Evolutionary conservation across 495 filamentous ascomycete genomes (phyloP).

Genomic region (Aspergillus homomorphus): DNA sequence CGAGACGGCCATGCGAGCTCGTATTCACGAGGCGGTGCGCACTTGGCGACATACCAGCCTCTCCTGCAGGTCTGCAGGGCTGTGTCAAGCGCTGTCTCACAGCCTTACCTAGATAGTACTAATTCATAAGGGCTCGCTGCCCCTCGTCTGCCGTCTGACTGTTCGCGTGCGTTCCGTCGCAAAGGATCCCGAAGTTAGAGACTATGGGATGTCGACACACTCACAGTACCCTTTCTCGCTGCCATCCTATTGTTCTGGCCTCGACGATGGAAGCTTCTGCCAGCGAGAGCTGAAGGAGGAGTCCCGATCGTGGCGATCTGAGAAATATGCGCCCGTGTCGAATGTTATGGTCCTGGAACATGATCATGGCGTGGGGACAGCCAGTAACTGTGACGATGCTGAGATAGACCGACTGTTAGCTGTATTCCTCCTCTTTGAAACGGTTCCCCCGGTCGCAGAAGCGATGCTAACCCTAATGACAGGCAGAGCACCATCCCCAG

Average conservation of each 20-base stretch:
- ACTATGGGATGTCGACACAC: not conserved
- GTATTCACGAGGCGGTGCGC: not conserved
- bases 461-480: not conserved
- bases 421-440: not conserved
- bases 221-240: slow-evolving; percentile 6
- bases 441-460: not conserved
- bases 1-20: not conserved
- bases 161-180: no score
- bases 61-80: not conserved
- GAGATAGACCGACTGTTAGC: slow-evolving; percentile 6
- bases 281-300: slow-evolving; percentile 14
- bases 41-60: not conserved
- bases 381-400: slow-evolving; percentile 1
- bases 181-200: no score
- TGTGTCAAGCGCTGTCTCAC: no score
- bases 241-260: slow-evolving; percentile 7
- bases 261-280: slow-evolving; percentile 11
- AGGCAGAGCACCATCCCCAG: slow-evolving; percentile 9
- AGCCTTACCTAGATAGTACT: no score
- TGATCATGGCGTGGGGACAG: slow-evolving; percentile 6
- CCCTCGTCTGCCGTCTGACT: no score
- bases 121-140: no score
- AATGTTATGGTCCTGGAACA: slow-evolving; percentile 9
- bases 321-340: slow-evolving; percentile 10
- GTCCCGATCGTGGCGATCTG: slow-evolving; percentile 6